phyloP scores from a whole-genome alignment of 169 alveolate species.

The Plasmodium malariae region DNA sequence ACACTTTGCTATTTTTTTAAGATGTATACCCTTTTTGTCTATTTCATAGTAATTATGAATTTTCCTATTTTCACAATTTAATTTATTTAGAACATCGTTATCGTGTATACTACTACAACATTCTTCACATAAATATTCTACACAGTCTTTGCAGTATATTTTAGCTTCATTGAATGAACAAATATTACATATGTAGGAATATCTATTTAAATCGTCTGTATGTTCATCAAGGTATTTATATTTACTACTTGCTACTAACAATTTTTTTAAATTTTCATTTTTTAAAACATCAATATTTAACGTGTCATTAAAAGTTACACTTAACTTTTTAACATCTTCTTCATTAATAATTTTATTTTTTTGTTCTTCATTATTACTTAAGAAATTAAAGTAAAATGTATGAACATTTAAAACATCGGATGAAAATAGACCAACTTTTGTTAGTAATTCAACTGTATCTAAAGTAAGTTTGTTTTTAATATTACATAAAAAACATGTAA shows the following conservation, averaged over 20 bases:
- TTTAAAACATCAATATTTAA: constrained; percentile 16
- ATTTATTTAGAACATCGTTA: constrained; percentile 15
- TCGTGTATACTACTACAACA: constrained; percentile 58
- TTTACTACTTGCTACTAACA: constrained; percentile 19
- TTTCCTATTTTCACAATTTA: constrained; percentile 11
- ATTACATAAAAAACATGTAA: constrained; percentile 48
- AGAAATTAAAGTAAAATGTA: constrained; percentile 18
- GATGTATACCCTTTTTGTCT: constrained; percentile 23
- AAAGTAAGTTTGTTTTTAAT: constrained; percentile 55
- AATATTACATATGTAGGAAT: constrained; percentile 69
- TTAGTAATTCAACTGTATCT: constrained; percentile 48
- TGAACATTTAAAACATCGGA: constrained; percentile 51
- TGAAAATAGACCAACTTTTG: constrained; percentile 67
- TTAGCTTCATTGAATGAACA: constrained; percentile 69
- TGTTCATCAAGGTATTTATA: constrained; percentile 49
- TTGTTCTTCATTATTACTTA: background rate
- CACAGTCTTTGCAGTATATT: constrained; percentile 72
- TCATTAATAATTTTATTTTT: constrained; percentile 3
- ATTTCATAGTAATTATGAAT: constrained; percentile 63
- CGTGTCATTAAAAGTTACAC: constrained; percentile 17
- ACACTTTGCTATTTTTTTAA: constrained; percentile 55
- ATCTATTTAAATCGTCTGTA: constrained; percentile 39
- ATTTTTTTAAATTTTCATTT: constrained; percentile 40
- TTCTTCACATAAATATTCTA: constrained; percentile 61
- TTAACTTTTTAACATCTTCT: background rate